Percentiles rank a stretch among this genome's conserved stretches.
These are phyloP conservation scores for Leccinellum rugosiceps DNA, from an alignment of 768 basidiomycete genomes.

Conservation along the genomic window DNA sequence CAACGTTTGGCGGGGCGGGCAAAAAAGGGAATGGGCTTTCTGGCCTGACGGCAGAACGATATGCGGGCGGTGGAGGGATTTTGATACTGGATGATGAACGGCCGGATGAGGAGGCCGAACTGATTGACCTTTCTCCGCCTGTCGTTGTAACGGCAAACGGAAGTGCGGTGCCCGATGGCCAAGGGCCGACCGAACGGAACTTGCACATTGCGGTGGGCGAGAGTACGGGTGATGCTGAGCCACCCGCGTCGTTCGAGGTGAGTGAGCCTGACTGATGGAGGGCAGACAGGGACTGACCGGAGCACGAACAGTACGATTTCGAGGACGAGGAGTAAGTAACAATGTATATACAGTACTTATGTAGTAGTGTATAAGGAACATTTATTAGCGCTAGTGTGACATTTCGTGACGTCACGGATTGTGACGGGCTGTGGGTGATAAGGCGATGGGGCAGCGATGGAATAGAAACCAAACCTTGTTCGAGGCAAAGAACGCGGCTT, in stretches of 20 bases:
- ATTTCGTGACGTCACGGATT: not conserved
- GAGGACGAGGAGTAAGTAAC: constrained; percentile 54
- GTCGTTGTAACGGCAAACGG: constrained; percentile 24
- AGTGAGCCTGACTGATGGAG: constrained; percentile 23
- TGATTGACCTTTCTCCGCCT: constrained; percentile 60
- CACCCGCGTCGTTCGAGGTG: constrained; percentile 84
- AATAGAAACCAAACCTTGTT: constrained; percentile 4
- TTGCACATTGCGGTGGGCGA: constrained; percentile 71
- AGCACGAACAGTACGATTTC: constrained; percentile 64
- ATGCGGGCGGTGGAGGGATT: constrained; percentile 83
- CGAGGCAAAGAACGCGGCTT: constrained; percentile 12
- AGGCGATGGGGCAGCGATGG: constrained; percentile 11
- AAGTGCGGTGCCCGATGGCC: constrained; percentile 30
- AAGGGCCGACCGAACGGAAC: constrained; percentile 23
- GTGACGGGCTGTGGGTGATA: constrained; percentile 18
- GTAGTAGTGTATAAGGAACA: not conserved
- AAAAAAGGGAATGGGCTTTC: constrained; percentile 31
- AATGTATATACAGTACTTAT: not conserved
- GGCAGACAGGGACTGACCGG: constrained; percentile 18
- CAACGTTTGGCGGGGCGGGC: constrained; percentile 18
- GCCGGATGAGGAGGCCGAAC: constrained; percentile 69
- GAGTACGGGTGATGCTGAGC: constrained; percentile 64
- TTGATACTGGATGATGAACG: constrained; percentile 74
- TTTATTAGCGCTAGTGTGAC: not conserved
- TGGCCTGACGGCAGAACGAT: constrained; percentile 51